Conservation (phyloP, 768 basidiomycete species). For the Russula virescens region DNA sequence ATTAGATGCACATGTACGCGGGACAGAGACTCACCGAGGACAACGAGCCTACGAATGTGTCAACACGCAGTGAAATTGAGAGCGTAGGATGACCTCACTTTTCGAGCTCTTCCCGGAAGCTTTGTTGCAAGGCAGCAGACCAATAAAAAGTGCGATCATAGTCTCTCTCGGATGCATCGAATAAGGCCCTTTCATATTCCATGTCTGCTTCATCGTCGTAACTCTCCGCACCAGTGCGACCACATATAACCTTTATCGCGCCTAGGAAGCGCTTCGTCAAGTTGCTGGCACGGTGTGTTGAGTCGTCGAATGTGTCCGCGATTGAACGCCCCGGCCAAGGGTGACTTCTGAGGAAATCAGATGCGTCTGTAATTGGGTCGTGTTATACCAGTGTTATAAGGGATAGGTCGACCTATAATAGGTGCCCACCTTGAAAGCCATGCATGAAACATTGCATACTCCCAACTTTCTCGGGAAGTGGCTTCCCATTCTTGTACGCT, state of each 20-base stretch:
- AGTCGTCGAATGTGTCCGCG: conserved; percentile 81
- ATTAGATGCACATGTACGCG: background rate
- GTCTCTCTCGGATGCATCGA: conserved; percentile 59
- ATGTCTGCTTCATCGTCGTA: conserved; percentile 61
- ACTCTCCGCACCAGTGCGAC: conserved; percentile 68
- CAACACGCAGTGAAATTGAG: conserved; percentile 13
- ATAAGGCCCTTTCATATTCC: conserved; percentile 66
- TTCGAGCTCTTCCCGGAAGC: conserved; percentile 83
- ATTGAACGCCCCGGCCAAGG: conserved; percentile 87
- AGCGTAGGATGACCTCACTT: conserved; percentile 45
- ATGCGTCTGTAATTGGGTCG: conserved; percentile 52
- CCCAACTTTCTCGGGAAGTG: conserved; percentile 82
- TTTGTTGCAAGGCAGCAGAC: conserved; percentile 70
- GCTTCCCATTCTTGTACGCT: conserved; percentile 77
- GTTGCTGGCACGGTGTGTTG: conserved; percentile 66
- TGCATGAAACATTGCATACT: conserved; percentile 87
- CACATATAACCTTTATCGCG: conserved; percentile 76
- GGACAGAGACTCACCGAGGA: conserved; percentile 53
- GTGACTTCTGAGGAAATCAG: conserved; percentile 78
- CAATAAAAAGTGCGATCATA: conserved; percentile 69
- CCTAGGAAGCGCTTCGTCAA: conserved; percentile 61
- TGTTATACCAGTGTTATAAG: background rate
- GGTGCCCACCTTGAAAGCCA: conserved; percentile 60
- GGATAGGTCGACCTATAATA: background rate
- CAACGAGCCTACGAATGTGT: conserved; percentile 56